Evolutionary conservation across 2,329 filamentous ascomycete species (phyloP).

Genomic region (Zasmidium citrigriseum): DNA sequence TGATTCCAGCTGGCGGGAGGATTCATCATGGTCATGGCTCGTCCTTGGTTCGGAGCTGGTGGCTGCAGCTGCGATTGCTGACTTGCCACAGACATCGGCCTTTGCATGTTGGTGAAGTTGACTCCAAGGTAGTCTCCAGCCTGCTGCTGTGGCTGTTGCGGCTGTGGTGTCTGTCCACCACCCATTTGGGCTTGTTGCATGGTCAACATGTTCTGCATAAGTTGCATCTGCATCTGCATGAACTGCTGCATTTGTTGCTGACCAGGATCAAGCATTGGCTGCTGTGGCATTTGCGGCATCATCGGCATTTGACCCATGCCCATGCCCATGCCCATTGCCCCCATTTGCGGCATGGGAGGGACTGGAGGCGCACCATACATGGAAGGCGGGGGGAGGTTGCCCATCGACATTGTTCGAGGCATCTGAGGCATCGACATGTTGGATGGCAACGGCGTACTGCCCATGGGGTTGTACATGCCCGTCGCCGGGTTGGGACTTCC

Average conservation of each 20-base stretch:
- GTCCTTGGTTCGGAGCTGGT: slow-evolving; percentile 35
- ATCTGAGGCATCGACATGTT: slow-evolving; percentile 33
- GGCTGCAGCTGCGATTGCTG: slow-evolving; percentile 24
- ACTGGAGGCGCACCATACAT: slow-evolving; percentile 26
- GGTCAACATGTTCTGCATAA: slow-evolving; percentile 42
- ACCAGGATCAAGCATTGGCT: slow-evolving; percentile 23
- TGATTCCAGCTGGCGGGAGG: slow-evolving; percentile 46
- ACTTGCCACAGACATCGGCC: slow-evolving; percentile 50
- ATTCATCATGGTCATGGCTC: slow-evolving; percentile 84
- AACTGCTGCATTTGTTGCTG: slow-evolving; percentile 39
- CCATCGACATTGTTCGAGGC: slow-evolving; percentile 37
- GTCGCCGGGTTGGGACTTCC: slow-evolving; percentile 68
- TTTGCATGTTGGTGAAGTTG: slow-evolving; percentile 19
- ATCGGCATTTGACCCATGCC: slow-evolving; percentile 29
- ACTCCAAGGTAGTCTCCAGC: slow-evolving; percentile 28
- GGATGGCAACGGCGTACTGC: slow-evolving; percentile 30
- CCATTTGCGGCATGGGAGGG: slow-evolving; percentile 25
- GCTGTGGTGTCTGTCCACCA: slow-evolving; percentile 16
- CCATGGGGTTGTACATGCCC: slow-evolving; percentile 19
- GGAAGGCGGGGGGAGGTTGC: slow-evolving; percentile 29
- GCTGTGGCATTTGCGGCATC: slow-evolving; percentile 24
- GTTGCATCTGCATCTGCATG: slow-evolving; percentile 42
- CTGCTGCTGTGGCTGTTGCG: slow-evolving; percentile 17
- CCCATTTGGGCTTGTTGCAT: slow-evolving; percentile 38
- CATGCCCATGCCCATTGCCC: background rate